These are phyloP conservation scores for Heterobasidion parviporum DNA, from an alignment of 1,284 basidiomycete species.

Conservation along the genomic window DNA sequence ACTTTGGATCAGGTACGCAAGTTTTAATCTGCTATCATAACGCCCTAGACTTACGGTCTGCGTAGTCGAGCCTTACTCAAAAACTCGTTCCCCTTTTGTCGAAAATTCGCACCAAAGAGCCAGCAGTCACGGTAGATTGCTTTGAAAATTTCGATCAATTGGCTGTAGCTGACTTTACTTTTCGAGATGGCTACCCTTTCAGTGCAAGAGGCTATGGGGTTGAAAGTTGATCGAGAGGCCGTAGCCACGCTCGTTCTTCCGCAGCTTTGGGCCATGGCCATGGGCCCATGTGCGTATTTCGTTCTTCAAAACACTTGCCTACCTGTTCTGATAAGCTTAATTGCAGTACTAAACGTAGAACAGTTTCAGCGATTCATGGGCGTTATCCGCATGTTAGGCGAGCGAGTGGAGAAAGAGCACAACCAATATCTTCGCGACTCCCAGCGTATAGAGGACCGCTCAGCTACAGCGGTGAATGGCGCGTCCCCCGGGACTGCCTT, in stretches of 20 bases:
- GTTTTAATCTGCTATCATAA: not conserved
- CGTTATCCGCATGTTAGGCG: slow-evolving; percentile 65
- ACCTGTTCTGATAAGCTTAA: not conserved
- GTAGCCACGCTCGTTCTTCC: slow-evolving; percentile 91
- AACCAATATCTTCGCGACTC: slow-evolving; percentile 77
- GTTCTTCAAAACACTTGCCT: no score
- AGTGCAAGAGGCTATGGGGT: slow-evolving; percentile 95
- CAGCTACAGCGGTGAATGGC: slow-evolving; percentile 28
- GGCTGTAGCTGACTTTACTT: not conserved
- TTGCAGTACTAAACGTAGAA: slow-evolving; percentile 73
- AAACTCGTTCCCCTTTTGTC: slow-evolving; percentile 91
- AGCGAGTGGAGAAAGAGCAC: slow-evolving; percentile 83
- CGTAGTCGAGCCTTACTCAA: slow-evolving; percentile 79
- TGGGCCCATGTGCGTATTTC: slow-evolving; percentile 73
- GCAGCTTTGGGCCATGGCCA: slow-evolving; percentile 94
- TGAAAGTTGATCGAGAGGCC: slow-evolving; percentile 91
- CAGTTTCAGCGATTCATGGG: slow-evolving; percentile 91
- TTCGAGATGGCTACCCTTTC: slow-evolving; percentile 81
- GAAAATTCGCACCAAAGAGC: slow-evolving; percentile 93
- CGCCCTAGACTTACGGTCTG: not conserved
- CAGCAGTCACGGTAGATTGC: slow-evolving; percentile 72
- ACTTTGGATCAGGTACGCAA: slow-evolving; percentile 80
- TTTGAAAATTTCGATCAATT: no score
- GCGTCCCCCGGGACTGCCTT: slow-evolving; percentile 21
- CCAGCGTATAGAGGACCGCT: slow-evolving; percentile 76